Evolutionary conservation across 176 grass and related monocot genomes (phyloP).

Genomic region (Musa itinerans): DNA sequence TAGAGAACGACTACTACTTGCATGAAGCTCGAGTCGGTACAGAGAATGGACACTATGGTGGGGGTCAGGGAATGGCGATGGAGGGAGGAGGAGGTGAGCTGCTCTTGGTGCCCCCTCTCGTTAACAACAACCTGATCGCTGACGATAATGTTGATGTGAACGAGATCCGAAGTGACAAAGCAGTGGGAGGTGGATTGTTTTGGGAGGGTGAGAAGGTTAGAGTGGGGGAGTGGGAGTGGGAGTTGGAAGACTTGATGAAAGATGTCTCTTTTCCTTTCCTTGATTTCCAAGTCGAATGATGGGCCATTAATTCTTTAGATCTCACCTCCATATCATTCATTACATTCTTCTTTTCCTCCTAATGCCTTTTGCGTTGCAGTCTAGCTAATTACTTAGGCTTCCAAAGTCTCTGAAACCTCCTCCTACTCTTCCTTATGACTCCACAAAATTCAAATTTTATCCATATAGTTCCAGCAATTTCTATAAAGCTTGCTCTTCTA

Average conservation of each 20-base stretch:
- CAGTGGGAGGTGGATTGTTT: constrained; percentile 18
- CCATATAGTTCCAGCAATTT: too few relatives aligned
- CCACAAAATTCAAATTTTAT: too few relatives aligned
- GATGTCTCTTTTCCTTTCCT: constrained; percentile 93
- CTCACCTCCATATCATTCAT: neutral
- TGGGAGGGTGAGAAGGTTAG: constrained; percentile 49
- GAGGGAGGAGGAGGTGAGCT: constrained; percentile 31
- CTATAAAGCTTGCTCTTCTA: too few relatives aligned
- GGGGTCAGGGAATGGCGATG: constrained; percentile 29
- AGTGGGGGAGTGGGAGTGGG: constrained; percentile 83
- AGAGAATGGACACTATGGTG: constrained; percentile 25
- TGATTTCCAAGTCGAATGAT: constrained; percentile 98
- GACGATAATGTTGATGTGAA: constrained; percentile 22
- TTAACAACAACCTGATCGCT: constrained; percentile 12
- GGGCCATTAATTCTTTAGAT: constrained; percentile 12
- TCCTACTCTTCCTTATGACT: neutral
- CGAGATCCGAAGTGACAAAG: constrained; percentile 22
- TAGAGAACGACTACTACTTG: constrained; percentile 26
- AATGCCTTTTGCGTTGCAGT: too few relatives aligned
- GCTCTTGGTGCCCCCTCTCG: constrained; percentile 39
- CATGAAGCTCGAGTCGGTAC: constrained; percentile 26
- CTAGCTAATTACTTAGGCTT: neutral
- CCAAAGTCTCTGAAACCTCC: neutral
- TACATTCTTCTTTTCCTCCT: neutral
- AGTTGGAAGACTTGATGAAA: constrained; percentile 94